Evolutionary conservation across 2,329 filamentous ascomycete genomes (phyloP), one percentile per base, ranked within the genome.

Genomic region (Pseudogymnoascus sp.): DNA sequence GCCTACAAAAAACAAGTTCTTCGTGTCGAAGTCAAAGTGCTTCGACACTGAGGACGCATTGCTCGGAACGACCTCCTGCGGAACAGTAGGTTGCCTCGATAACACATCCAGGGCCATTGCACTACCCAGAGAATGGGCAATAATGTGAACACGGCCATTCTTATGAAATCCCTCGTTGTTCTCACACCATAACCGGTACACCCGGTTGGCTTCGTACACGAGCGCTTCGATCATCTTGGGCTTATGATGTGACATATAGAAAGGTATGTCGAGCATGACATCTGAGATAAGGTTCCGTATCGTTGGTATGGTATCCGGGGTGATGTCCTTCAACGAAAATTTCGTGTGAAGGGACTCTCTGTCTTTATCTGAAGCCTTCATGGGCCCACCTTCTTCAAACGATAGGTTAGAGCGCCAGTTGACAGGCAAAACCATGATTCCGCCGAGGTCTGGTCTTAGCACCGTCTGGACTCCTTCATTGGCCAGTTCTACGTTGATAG

Each of bases 181-280:
- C 53, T 82, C 82, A 70, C 92, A 97, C 94, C 94, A 99, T 1
- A 97, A 80, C 15, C 89, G 84, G 71, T 96, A 97, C n/a, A 99
- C 90, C 4, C 93, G 84, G 70, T 99, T 99, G 6, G 94, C 93
- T 75, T 99, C 94, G 62, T 82, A 82, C 39, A 96, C 87, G 57
- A 97, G 86, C 1, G 94, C 92, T 43, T 87, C 82, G 58, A 96
- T 89, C 92, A 99, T 97, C 73, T 91, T 96, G 3, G 87, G 84
- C 69, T 97, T 96, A 75, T 97, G 93, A 62, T 95, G 89, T 0
- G 93, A 97, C 75, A 99, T 87, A 75, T 97, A 99, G 71, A 96
- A 97, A 0, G 94, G 94, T 58, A 99, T 93, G 71, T 99, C 94
- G 58, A 97, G 87, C 91, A 99, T 97, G 68, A 99, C 91, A 72